phyloP scores from a whole-genome alignment of 176 grass and related monocot genomes.

The Bolboschoenus planiculmis region DNA sequence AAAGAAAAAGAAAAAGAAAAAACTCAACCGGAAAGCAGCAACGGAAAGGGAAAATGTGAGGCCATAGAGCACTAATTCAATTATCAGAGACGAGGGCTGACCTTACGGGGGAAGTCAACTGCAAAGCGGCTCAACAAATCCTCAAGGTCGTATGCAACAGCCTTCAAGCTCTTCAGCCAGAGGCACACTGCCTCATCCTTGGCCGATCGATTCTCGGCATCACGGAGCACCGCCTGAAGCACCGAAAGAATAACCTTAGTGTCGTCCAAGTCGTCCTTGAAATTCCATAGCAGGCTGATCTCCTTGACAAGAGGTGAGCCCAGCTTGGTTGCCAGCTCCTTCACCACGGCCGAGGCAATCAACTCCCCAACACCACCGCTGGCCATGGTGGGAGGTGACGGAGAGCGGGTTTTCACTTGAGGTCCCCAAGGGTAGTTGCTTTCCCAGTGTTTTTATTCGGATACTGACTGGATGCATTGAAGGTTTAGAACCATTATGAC shows the following conservation, averaged over 20 bases:
- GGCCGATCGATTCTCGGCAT: conserved; percentile 18
- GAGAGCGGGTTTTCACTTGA: neutral
- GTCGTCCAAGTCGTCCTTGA: conserved; percentile 1
- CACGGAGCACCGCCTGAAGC: conserved; percentile 10
- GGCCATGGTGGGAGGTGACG: neutral
- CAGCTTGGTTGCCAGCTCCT: conserved; percentile 1
- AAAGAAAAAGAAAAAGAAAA: too few species aligned
- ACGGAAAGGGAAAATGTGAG: neutral
- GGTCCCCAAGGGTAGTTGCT: neutral
- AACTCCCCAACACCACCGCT: conserved; percentile 5
- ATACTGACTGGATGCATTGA: neutral
- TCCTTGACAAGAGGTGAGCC: conserved; percentile 2
- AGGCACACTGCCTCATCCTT: neutral
- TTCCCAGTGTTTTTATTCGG: neutral
- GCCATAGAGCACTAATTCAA: neutral
- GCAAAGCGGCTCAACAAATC: conserved; percentile 16
- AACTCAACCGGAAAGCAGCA: too few species aligned
- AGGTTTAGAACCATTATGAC: too few species aligned
- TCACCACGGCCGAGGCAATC: conserved; percentile 17
- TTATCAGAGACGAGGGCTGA: neutral
- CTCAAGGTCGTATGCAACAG: conserved; percentile 24
- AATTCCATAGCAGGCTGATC: neutral
- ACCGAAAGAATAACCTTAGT: neutral
- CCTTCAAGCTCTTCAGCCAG: conserved; percentile 27
- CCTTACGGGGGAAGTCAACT: neutral